Evolutionary conservation across 2,329 filamentous ascomycete species (phyloP), one percentile per base, ranked within the genome.

Genomic region (Tolypocladium ovalisporum): DNA sequence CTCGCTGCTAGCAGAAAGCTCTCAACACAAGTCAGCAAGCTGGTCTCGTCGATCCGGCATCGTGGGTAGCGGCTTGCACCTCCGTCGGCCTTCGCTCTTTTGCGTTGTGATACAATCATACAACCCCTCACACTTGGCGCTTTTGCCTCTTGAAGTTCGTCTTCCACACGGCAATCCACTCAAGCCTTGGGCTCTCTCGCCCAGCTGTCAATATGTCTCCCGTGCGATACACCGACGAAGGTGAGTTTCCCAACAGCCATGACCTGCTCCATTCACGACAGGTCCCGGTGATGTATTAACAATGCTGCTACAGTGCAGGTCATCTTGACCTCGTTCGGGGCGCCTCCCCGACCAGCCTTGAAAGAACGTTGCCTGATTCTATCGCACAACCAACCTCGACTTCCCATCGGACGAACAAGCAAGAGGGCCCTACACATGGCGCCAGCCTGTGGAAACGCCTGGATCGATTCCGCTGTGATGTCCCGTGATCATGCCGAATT

Each of bases 391-490:
- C 67, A 62, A 9, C 62, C 66, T 2, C 60, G 59, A 3, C 57
- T 73, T 24, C 57, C 66, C 15, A 73, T 80, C 58, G 78, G 78
- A 40, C 70, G 77, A 32, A 74, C 75, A 39, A 79, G 76, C 61
- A 77, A 73, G 64, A 65, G 73, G 58, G 67, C 72, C 62, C 24
- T 61, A 54, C 56, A 52, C 3, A 64, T 72, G 10, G 62, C 62
- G 67, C 75, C 63, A 66, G 71, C 59, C 40, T 60, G 63, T 6
- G 69, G 79, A 62, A 90, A 90, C 68, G 82, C 77, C 19, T 89
- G 78, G 77, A 87, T 89, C 58, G 81, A 89, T 62, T 87, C 82
- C 57, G 82, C 86, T 0, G 86, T 90, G 39, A 86, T 90, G 76
- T 89, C 86, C 29, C 78, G 87, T 51, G 68, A 81, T 13, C 87